A percentile compares a stretch with the other conserved stretches of the same genome.
Conservation (phyloP, 345 rosid species). For the Citrus glauca region DNA sequence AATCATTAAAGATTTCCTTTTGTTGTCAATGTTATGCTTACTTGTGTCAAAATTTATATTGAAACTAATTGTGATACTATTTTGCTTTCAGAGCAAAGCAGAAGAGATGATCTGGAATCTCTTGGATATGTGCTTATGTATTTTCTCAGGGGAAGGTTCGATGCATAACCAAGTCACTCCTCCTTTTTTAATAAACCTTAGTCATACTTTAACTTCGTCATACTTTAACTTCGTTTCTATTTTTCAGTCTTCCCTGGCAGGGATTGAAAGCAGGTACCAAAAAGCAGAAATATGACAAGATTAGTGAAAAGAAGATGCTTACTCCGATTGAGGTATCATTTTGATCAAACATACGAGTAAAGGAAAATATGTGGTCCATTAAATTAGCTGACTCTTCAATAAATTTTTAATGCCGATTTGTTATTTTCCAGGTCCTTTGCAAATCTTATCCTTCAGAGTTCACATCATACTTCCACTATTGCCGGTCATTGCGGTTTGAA, state of each 20-base stretch:
- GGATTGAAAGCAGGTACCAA: constrained; percentile 92
- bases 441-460: constrained; percentile 82
- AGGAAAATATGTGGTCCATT: neutral
- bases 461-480: constrained; percentile 91
- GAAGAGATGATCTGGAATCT: constrained; percentile 98
- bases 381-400: neutral
- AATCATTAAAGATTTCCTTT: neutral
- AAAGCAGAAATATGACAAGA: constrained; percentile 97
- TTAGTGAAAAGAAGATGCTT: constrained; percentile 92
- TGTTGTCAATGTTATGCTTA: neutral
- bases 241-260: constrained; percentile 94
- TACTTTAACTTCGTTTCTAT: constrained; percentile 14
- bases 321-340: constrained; percentile 78
- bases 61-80: constrained; percentile 8
- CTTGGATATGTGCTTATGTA: constrained; percentile 98
- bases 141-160: constrained; percentile 91
- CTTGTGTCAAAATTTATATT: constrained; percentile 5
- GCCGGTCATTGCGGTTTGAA: constrained; percentile 92
- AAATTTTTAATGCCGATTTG: neutral
- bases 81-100: constrained; percentile 80
- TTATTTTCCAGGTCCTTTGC: constrained; percentile 67
- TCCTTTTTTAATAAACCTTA: neutral
- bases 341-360: neutral
- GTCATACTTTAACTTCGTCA: constrained; percentile 3
- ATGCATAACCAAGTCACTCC: constrained; percentile 5